These are phyloP conservation scores for Xanthoceras sorbifolium DNA, from an alignment of 345 rosid species.

Conservation along the genomic window DNA sequence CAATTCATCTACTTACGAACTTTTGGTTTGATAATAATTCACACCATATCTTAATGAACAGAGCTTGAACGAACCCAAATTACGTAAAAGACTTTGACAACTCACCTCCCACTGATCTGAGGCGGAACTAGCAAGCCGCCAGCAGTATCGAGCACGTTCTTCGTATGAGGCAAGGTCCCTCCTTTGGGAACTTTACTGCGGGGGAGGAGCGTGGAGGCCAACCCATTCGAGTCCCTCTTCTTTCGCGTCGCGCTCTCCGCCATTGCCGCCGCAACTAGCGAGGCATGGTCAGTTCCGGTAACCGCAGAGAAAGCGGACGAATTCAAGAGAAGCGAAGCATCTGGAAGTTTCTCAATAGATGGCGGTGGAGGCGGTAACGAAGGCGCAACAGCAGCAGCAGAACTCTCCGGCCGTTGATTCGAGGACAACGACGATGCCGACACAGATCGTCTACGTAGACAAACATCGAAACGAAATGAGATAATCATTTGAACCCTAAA, in stretches of 20 bases:
- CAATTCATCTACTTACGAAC: too few relatives aligned
- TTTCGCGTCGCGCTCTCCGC: slow-evolving; percentile 66
- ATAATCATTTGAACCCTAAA: slow-evolving; percentile 4
- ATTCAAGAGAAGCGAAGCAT: slow-evolving; percentile 77
- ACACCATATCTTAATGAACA: not conserved
- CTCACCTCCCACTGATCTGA: slow-evolving; percentile 86
- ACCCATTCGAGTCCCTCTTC: slow-evolving; percentile 57
- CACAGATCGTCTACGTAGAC: slow-evolving; percentile 35
- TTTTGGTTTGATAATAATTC: not conserved
- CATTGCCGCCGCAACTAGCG: slow-evolving; percentile 77
- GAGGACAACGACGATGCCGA: slow-evolving; percentile 17
- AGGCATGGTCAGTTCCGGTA: slow-evolving; percentile 60
- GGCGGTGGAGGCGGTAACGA: slow-evolving; percentile 20
- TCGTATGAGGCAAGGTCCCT: slow-evolving; percentile 52
- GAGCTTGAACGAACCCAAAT: not conserved
- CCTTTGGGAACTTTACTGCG: slow-evolving; percentile 68
- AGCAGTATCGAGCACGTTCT: slow-evolving; percentile 59
- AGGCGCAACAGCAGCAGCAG: not conserved
- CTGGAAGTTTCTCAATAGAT: slow-evolving; percentile 61
- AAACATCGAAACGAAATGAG: not conserved
- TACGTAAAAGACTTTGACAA: not conserved
- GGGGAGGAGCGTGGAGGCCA: slow-evolving; percentile 44
- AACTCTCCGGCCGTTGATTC: slow-evolving; percentile 25
- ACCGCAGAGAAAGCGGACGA: slow-evolving; percentile 36
- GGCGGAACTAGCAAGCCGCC: slow-evolving; percentile 76